Evolutionary conservation across 495 filamentous ascomycete genomes (phyloP), one percentile per base, ranked within the genome.

Genomic region (Talaromyces trachyspermus): DNA sequence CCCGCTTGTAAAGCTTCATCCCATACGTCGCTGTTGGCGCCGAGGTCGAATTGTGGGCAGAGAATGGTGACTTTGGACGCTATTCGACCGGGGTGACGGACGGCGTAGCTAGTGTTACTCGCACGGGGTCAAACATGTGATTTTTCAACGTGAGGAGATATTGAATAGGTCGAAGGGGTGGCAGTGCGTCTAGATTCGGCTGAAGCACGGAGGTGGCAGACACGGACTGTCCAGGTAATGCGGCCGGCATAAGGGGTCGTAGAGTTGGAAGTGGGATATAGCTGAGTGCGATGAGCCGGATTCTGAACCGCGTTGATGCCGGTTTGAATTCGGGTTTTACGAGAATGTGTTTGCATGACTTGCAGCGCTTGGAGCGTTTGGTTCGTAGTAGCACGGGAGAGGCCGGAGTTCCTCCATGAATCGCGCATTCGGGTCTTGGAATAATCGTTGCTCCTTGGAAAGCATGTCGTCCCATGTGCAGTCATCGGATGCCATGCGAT

Each of bases 21-120:
- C 85, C 92, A 95, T 18, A 89, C 85, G 60, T 98, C 92, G 25
- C 87, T 88, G 63, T 92, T 95, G 35, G 94, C 86, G 48, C 92
- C 92, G 43, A 98, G 83, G 22, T 94, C 86, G 66, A 98, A 97
- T 52, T 95, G 81, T 5, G 92, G 92, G 57, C 89, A 96, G 9
- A 97, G 75, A 30, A 98, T 85, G 5, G 91, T 96, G 51, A 97
- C 88, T 56, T 79, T 88, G 36, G 81, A 81, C 0, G 78, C 72
- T 48, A 88, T 84, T 14, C 75, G 71, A 9, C 91, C 90, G 0
- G 88, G 0, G 89, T 95, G 8, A 75, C 75, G 15, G 81, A 70
- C 1, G 92, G 88, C 0, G 92, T 94, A 4, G 86, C 92, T 7
- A 98, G 80, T 0, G 86, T 91, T 46, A 98, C 80, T 45, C 81